Percentiles rank a stretch among this genome's conserved stretches.
phyloP scores from a whole-genome alignment of 2,329 filamentous ascomycete species.

The Clonostachys rosea region DNA sequence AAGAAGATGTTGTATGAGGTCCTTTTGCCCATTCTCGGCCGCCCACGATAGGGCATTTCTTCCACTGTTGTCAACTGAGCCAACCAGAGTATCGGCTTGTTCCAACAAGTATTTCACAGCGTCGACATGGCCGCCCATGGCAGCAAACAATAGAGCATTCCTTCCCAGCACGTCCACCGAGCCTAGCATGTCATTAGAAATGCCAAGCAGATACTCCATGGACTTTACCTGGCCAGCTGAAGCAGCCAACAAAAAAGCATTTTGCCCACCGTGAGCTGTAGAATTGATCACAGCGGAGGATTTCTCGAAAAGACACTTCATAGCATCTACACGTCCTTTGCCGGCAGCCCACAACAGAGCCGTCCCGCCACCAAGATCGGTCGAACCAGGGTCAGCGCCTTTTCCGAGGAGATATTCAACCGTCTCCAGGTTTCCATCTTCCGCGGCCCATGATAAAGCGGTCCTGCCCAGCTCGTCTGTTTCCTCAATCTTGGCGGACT shows the following conservation, averaged over 20 bases:
- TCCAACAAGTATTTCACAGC: too few species aligned
- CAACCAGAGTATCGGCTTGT: too few species aligned
- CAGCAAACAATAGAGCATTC: background rate
- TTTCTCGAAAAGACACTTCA: background rate
- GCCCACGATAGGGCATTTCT: background rate
- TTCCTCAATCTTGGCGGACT: slow-evolving; percentile 2
- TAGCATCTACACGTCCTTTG: background rate
- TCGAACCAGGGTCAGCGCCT: slow-evolving; percentile 2
- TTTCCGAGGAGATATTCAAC: slow-evolving; percentile 1
- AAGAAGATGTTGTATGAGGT: background rate
- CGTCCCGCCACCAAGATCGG: background rate
- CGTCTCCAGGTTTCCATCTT: background rate
- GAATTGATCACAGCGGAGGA: background rate
- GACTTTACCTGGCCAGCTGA: too few species aligned
- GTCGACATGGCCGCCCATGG: too few species aligned
- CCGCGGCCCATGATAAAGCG: background rate
- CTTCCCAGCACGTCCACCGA: background rate
- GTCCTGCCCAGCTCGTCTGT: background rate
- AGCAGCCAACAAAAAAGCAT: too few species aligned
- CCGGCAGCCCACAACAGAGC: background rate
- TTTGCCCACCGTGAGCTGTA: too few species aligned
- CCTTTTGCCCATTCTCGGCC: background rate
- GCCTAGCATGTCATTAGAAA: background rate
- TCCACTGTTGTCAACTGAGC: background rate
- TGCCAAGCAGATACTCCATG: too few species aligned